Conservation (phyloP, 106 monocot genomes). For the Allium cepa region DNA sequence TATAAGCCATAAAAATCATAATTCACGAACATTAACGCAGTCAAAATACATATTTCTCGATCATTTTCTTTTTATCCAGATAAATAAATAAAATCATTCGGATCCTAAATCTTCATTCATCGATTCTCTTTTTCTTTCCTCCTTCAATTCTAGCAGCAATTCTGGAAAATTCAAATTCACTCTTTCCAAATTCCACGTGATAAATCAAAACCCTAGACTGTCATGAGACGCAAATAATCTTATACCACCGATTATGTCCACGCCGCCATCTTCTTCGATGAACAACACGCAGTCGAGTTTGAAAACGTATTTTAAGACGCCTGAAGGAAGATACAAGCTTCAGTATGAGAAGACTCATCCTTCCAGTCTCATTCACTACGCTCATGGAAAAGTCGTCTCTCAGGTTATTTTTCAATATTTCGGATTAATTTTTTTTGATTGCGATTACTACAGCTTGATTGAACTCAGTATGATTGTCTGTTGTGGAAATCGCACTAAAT, state of each 20-base stretch:
- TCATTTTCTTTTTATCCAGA: too few species aligned
- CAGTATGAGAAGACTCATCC: conserved; percentile 65
- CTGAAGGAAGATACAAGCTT: conserved; percentile 65
- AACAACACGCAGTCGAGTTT: conserved; percentile 38
- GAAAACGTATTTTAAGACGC: conserved; percentile 70
- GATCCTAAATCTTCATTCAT: too few species aligned
- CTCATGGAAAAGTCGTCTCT: conserved; percentile 52
- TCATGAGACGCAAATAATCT: not conserved
- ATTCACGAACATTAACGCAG: too few species aligned
- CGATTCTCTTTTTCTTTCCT: too few species aligned
- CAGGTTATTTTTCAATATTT: conserved; percentile 24
- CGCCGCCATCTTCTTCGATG: conserved; percentile 28
- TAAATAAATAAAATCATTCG: too few species aligned
- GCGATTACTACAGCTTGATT: not conserved
- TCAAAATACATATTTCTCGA: too few species aligned
- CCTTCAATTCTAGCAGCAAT: too few species aligned
- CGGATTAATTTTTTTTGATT: not conserved
- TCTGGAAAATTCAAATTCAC: too few species aligned
- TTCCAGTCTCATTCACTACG: conserved; percentile 43
- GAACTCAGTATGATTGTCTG: not conserved
- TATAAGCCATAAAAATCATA: too few species aligned
- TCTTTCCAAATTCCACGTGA: too few species aligned
- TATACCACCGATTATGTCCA: conserved; percentile 15
- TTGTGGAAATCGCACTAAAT: not conserved
- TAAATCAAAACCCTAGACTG: too few species aligned